Evolutionary conservation across 352 stramenopile genomes (phyloP).

Genomic region (Blastocystis hominis): DNA sequence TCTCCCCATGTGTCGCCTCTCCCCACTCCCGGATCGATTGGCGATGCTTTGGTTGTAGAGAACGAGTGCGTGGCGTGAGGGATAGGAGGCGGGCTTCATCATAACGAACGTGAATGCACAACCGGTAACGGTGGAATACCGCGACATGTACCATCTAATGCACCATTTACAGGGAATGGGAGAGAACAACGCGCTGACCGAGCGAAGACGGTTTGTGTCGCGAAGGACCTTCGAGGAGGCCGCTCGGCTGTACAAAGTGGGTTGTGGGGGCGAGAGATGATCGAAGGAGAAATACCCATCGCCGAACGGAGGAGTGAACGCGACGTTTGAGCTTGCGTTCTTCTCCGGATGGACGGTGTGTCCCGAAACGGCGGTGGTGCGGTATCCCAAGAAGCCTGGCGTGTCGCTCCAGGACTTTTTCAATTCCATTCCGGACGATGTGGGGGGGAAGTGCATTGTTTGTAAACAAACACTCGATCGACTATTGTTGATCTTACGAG

Average conservation of each 20-base stretch:
- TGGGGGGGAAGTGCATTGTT: not conserved
- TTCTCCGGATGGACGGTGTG: constrained; percentile 44
- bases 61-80: not conserved
- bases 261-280: not conserved
- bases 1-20: constrained; percentile 29
- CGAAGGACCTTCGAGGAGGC: constrained; percentile 18
- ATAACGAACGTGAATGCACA: constrained; percentile 16
- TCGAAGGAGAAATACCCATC: constrained; percentile 27
- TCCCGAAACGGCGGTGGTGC: not conserved
- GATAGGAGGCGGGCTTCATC: constrained; percentile 47
- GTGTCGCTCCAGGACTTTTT: constrained; percentile 13
- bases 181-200: constrained; percentile 33
- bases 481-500: constrained; percentile 16
- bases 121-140: constrained; percentile 44
- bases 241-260: constrained; percentile 35
- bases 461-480: not conserved
- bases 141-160: constrained; percentile 56
- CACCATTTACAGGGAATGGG: constrained; percentile 25
- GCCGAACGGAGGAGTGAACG: not conserved
- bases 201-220: not conserved
- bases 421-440: not conserved
- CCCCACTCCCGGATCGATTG: constrained; percentile 20
- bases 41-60: constrained; percentile 7
- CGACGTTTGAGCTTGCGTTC: constrained; percentile 30
- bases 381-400: not conserved